Evolutionary conservation across 2,329 filamentous ascomycete species (phyloP), one percentile per base, ranked within the genome.

Genomic region (Zymoseptoria pseudotritici): DNA sequence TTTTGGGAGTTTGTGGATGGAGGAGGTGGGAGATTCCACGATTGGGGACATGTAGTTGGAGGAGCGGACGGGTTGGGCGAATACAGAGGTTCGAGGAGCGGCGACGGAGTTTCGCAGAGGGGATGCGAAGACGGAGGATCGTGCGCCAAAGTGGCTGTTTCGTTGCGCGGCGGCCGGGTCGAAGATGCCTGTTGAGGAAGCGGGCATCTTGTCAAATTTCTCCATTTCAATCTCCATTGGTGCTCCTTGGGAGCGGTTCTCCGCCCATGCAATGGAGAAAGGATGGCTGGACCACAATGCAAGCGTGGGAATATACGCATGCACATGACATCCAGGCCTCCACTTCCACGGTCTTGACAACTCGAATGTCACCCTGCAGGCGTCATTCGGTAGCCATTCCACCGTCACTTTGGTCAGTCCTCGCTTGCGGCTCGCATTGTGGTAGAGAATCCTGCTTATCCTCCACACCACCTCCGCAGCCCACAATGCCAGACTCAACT

Each of bases 401-500:
- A 86, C 78, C 26, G 77, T 78, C 61, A 85, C 78, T 55, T 73
- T 77, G 2, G 82, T 84, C 58, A 76, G 67, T 29, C 80, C 78
- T 24, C 75, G 70, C 62, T 75, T 76, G 52, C 78, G 70, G 50
- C 79, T 81, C 61, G 82, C 67, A 67, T 84, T 85, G 72, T 83
- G 78, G 69, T 81, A 81, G 50, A 78, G 26, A 26, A 85, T 77
- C 22, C 80, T 78, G 24, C 72, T 59, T 20, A 81, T 67, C 36
- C 84, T 79, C 65, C 74, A 73, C 29, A 75, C 62, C 61, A 79
- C 79, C 69, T 97, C 93, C 6, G 80, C 75, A 46, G 82, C 81
- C 92, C 92, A 99, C 50, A 96, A 76, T n/a, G 82, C 70, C 65
- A 95, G 79, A 60, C 91, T 82, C 36, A 86, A 83, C 62, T 91